phyloP scores from a whole-genome alignment of 768 basidiomycete genomes.

The Phaffia australis region DNA sequence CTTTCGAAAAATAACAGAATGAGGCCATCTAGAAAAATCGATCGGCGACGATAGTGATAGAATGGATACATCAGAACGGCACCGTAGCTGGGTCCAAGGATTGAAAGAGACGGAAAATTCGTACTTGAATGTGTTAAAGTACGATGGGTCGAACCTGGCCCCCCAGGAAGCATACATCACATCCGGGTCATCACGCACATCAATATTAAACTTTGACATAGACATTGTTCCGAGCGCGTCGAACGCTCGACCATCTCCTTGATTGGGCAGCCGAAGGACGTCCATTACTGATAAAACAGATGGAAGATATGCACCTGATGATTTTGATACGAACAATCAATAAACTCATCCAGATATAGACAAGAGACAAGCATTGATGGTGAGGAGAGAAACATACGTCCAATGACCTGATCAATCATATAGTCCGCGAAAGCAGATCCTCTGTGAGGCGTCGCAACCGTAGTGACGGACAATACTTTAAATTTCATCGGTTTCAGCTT shows the following conservation, averaged over 20 bases:
- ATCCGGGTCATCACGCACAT: constrained; percentile 63
- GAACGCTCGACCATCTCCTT: constrained; percentile 91
- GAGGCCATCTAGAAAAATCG: constrained; percentile 47
- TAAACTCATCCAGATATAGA: not conserved
- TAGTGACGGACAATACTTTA: constrained; percentile 77
- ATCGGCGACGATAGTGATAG: not conserved
- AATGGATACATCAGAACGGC: not conserved
- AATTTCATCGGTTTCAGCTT: constrained; percentile 68
- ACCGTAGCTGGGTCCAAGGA: not conserved
- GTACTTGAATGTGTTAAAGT: constrained; percentile 79
- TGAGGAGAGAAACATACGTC: constrained; percentile 30
- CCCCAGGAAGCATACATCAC: constrained; percentile 95
- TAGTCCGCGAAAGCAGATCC: constrained; percentile 90
- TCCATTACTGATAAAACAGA: constrained; percentile 49
- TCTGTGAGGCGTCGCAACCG: constrained; percentile 87
- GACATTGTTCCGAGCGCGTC: constrained; percentile 69
- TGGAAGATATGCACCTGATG: constrained; percentile 38
- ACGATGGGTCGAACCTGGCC: constrained; percentile 72
- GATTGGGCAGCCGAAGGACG: constrained; percentile 68
- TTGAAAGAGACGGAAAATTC: constrained; percentile 24
- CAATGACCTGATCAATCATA: constrained; percentile 38
- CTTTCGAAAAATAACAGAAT: constrained; percentile 66
- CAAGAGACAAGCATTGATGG: not conserved
- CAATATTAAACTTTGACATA: constrained; percentile 81
- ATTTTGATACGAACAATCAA: not conserved